phyloP scores from a whole-genome alignment of 1,284 basidiomycete species.

The Anthracocystis panici-leucophaei region DNA sequence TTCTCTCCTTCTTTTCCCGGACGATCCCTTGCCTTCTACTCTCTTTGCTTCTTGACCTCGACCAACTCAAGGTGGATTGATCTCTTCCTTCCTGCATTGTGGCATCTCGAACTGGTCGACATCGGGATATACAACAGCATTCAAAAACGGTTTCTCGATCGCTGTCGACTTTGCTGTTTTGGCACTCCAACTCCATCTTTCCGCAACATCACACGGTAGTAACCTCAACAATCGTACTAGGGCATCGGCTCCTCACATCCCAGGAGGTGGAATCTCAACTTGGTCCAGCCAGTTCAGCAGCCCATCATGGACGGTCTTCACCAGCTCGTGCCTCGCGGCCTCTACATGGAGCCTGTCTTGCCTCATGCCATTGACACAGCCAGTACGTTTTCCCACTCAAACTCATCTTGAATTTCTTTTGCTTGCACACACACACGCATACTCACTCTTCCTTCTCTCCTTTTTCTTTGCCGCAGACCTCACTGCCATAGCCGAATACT shows the following conservation, averaged over 20 bases:
- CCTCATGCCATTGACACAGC: slow-evolving; percentile 28
- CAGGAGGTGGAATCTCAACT: too few species aligned
- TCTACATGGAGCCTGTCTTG: slow-evolving; percentile 51
- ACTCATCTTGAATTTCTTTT: neutral
- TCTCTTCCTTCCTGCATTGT: too few species aligned
- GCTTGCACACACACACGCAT: neutral
- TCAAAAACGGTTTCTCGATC: too few species aligned
- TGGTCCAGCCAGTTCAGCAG: neutral
- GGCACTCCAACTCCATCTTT: neutral
- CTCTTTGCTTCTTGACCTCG: too few species aligned
- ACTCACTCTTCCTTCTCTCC: slow-evolving; percentile 1
- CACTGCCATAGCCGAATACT: slow-evolving; percentile 69
- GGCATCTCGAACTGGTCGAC: too few species aligned
- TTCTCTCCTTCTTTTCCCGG: neutral
- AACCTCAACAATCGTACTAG: too few species aligned
- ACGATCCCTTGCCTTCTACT: too few species aligned
- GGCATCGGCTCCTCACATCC: too few species aligned
- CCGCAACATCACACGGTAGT: too few species aligned
- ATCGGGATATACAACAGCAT: too few species aligned
- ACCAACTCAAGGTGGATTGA: too few species aligned
- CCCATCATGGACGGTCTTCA: slow-evolving; percentile 33
- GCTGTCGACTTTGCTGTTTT: neutral
- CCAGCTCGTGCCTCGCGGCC: slow-evolving; percentile 38
- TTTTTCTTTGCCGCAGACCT: slow-evolving; percentile 31
- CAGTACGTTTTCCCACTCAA: slow-evolving; percentile 18